Evolutionary conservation across 805 yeast species (phyloP), one percentile per base, ranked within the genome.

Genomic region (Yarrowia sp.): DNA sequence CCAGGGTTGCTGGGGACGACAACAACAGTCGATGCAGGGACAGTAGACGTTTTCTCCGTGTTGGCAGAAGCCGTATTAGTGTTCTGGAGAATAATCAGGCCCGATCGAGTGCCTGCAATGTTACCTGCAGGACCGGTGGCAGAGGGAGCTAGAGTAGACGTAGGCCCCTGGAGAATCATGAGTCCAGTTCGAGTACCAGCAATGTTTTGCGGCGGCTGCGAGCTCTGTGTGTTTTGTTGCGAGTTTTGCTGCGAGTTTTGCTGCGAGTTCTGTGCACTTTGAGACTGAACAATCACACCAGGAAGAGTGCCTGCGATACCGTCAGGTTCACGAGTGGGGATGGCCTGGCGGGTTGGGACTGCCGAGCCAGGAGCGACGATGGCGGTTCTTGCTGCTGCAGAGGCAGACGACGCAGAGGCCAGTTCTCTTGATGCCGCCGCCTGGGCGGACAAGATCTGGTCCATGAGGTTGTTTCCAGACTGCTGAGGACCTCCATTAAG

Each of bases 181-280:
- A 53, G 45, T 10, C 45, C 60, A n/a, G 45, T 53, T 53, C 36
- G 45, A 1, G 60, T 28, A n/a, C 60, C 60, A 4, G 61, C 61
- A 55, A 55, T 55, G 61, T 55, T 55, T 42, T 41, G 15, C 5
- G 44, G 44, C 28, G n/a, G 28, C 44, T 10, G 44, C 36, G 3
- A 44, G 45, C 1, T n/a, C 35, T 9, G 44, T 38, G n/a, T 18
- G 17, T 6, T 15, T n/a, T n/a, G n/a, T n/a, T n/a, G 28, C 28
- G 28, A 22, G 28, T 22, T 22, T 22, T 22, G 28, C 5, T 22
- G 28, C 28, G 28, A 22, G 28, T 22, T 22, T 22, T 22, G 28
- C 8, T 18, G 43, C 2, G 58, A 28, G 28, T 22, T 8, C 22
- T 11, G 14, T 13, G 50, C 22, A 15, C 11, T 22, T 14, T 36